These are phyloP conservation scores for Brassica cretica DNA, from an alignment of 345 rosid species.

Conservation along the genomic window DNA sequence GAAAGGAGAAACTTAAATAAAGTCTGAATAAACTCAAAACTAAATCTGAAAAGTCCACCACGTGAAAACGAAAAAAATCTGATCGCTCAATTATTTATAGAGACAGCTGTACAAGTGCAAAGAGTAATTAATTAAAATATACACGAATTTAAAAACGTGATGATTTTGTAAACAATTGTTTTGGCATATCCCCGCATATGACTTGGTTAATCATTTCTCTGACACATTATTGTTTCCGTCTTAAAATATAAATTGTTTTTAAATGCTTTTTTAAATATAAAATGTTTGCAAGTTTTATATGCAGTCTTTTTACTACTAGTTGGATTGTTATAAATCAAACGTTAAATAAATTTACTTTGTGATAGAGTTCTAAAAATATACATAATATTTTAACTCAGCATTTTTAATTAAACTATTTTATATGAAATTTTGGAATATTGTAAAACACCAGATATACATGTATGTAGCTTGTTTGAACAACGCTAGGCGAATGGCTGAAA, in stretches of 20 bases:
- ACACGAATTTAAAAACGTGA: conserved; percentile 3
- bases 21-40: not conserved
- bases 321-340: not conserved
- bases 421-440: too few relatives aligned
- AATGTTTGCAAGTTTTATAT: too few relatives aligned
- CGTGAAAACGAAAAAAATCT: conserved; percentile 23
- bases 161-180: not conserved
- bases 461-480: not conserved
- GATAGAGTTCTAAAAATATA: not conserved
- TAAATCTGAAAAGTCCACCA: not conserved
- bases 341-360: not conserved
- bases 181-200: not conserved
- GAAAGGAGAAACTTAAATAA: too few relatives aligned
- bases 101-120: not conserved
- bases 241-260: too few relatives aligned
- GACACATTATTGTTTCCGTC: too few relatives aligned
- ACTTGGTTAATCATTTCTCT: not conserved
- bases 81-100: not conserved
- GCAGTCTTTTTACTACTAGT: not conserved
- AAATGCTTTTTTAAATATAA: too few relatives aligned
- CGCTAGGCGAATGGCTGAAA: not conserved
- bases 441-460: not conserved
- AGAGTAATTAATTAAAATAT: not conserved
- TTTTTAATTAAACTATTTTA: too few relatives aligned
- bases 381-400: not conserved